These are phyloP conservation scores for Jacaranda copaia DNA, from an alignment of 257 asterid genomes.

Conservation along the genomic window DNA sequence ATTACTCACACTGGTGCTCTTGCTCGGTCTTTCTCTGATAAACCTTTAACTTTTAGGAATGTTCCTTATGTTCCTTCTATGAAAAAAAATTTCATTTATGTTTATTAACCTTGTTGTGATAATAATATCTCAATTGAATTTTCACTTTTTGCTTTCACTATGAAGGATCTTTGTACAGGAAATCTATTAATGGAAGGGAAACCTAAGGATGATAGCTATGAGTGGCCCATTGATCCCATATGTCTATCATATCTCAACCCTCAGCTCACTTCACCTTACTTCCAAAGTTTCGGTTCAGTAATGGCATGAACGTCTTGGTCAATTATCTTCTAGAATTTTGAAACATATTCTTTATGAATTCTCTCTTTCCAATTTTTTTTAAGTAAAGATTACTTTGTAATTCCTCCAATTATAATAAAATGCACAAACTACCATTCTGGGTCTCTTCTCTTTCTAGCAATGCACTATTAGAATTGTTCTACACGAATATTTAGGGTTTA, in stretches of 20 bases:
- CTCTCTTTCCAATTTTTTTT: not conserved
- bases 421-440: not conserved
- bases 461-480: not conserved
- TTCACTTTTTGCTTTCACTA: not conserved
- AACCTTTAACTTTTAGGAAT: not conserved
- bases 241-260: no score
- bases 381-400: not conserved
- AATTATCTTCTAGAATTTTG: not conserved
- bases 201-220: not conserved
- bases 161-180: conserved; percentile 3
- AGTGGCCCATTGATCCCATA: not conserved
- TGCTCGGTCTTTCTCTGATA: not conserved
- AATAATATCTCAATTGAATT: conserved; percentile 7
- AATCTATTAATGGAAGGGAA: not conserved
- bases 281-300: no score
- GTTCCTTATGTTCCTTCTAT: no score
- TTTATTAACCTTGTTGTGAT: not conserved
- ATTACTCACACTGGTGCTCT: not conserved
- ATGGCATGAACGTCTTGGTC: not conserved
- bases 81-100: not conserved
- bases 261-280: no score
- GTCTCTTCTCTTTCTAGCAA: not conserved
- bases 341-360: not conserved
- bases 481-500: not conserved
- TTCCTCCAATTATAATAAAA: not conserved